Base-by-base conservation (phyloP, 2,329 filamentous ascomycete genomes). In the Zymoseptoria ardabiliae region DNA sequence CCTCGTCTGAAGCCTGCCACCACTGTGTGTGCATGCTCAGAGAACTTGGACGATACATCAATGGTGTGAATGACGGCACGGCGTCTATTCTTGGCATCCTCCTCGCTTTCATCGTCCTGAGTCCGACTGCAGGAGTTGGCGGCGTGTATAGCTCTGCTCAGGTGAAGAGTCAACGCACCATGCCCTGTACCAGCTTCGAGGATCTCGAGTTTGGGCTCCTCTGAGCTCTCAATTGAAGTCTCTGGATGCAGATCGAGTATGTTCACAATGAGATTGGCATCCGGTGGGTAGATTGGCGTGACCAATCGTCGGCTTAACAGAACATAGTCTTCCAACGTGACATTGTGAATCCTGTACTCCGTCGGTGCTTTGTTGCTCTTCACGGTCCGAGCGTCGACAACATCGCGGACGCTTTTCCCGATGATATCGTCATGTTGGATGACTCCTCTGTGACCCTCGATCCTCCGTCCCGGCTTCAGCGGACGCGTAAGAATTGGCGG, bases 101-200 rank as follows among this genome's bases (percentile, higher is more conserved):
- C 65, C 19, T 54, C 59, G 7, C 41, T 58, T 23, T 62, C 65
- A 8, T 71, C 71, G 55, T 71, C 69, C 50, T 35, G 25, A 28
- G 35, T 69, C 72, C 45, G 61, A 28, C 78, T 77, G 13, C 72
- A 68, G 13, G 82, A 75, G 68, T 92, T 92, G 19, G 85, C 87
- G 51, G 83, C 89, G 70, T 92, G 87, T 52, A 94, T 83, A 2
- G 89, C 88, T 56, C 88, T 82, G 28, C 89, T 85, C 21, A 94
- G 79, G 69, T 92, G 84, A 4, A 94, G 74, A 0, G 89, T 93
- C 59, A 94, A 74, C 35, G 87, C 86, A 59, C 90, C 90, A 78
- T 92, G 89, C n/a, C 90, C 90, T 3, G 90, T 94, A 17, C 90
- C 90, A 53, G 89, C 89, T 74, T 94, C 90, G 56, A 94, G 85